Conservation (phyloP, 352 stramenopile species). For the Phytophthora meadii region DNA sequence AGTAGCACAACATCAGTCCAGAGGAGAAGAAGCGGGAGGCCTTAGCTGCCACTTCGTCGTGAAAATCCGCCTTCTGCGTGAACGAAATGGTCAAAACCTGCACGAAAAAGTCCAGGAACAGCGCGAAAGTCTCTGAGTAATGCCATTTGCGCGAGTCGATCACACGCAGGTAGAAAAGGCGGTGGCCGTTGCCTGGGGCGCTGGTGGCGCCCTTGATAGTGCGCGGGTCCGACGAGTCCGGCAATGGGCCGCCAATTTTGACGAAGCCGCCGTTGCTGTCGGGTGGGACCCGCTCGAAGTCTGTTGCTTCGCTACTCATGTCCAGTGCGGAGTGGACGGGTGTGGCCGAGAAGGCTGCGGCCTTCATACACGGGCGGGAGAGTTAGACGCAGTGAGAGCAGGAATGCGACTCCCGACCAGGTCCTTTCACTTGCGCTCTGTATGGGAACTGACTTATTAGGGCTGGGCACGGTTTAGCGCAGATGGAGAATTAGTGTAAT, state of each 20-base stretch:
- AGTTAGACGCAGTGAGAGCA: constrained; percentile 11
- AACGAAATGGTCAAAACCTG: constrained; percentile 87
- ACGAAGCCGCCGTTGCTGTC: constrained; percentile 62
- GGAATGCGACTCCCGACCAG: constrained; percentile 15
- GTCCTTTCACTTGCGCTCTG: constrained; percentile 19
- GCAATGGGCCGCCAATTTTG: constrained; percentile 82
- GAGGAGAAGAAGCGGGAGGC: constrained; percentile 79
- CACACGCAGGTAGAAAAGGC: constrained; percentile 82
- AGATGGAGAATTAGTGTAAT: constrained; percentile 16
- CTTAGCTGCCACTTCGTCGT: constrained; percentile 69
- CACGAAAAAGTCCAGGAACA: constrained; percentile 89
- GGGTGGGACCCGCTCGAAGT: constrained; percentile 68
- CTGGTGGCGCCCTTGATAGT: constrained; percentile 60
- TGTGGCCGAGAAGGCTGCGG: constrained; percentile 32
- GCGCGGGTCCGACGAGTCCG: constrained; percentile 74
- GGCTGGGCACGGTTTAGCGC: constrained; percentile 5
- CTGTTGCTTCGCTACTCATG: constrained; percentile 50
- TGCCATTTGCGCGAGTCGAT: constrained; percentile 92
- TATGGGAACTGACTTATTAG: constrained; percentile 39
- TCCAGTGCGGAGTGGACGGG: constrained; percentile 33
- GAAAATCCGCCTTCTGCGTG: constrained; percentile 62
- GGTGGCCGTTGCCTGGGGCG: constrained; percentile 54
- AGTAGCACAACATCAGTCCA: constrained; percentile 81
- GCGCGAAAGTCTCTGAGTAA: constrained; percentile 85
- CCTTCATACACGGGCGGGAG: constrained; percentile 33